Conservation (phyloP, 1,139 yeast species). For the Lodderomyces beijingensis region DNA sequence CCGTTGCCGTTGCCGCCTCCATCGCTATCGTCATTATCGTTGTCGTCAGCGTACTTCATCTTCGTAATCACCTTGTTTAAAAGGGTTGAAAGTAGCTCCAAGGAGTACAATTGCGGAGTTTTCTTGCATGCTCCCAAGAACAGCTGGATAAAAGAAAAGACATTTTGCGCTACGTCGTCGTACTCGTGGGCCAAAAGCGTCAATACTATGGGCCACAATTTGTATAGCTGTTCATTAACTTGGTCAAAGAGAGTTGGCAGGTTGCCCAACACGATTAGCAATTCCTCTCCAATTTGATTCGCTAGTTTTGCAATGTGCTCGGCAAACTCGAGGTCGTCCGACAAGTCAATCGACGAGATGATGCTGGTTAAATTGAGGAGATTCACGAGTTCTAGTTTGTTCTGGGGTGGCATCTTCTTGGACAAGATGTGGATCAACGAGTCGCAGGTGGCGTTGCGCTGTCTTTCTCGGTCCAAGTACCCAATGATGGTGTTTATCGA, state of each 20-base stretch:
- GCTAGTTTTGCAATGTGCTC: constrained; percentile 74
- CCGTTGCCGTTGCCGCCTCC: constrained; percentile 15
- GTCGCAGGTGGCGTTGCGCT: constrained; percentile 59
- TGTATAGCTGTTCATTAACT: constrained; percentile 26
- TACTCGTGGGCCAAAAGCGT: constrained; percentile 73
- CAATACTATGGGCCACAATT: constrained; percentile 68
- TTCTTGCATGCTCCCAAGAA: constrained; percentile 71
- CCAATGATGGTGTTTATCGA: constrained; percentile 61
- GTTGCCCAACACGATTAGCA: constrained; percentile 58
- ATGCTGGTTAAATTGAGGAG: constrained; percentile 63
- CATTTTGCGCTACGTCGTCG: constrained; percentile 83
- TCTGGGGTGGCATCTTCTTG: constrained; percentile 89
- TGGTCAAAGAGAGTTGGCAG: constrained; percentile 45
- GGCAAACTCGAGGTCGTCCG: constrained; percentile 58
- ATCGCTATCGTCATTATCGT: constrained; percentile 47
- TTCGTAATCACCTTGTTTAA: constrained; percentile 69
- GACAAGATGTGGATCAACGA: constrained; percentile 78
- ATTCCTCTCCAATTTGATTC: constrained; percentile 72
- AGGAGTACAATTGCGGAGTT: constrained; percentile 28
- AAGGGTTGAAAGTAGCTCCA: constrained; percentile 56
- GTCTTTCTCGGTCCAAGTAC: constrained; percentile 46
- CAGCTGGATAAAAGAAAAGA: constrained; percentile 74
- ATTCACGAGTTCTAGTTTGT: constrained; percentile 72
- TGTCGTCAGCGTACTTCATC: constrained; percentile 73
- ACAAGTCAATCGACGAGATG: constrained; percentile 34